These are phyloP conservation scores for Nitzschia sp. DNA, from an alignment of 108 stramenopile species.

Conservation along the genomic window DNA sequence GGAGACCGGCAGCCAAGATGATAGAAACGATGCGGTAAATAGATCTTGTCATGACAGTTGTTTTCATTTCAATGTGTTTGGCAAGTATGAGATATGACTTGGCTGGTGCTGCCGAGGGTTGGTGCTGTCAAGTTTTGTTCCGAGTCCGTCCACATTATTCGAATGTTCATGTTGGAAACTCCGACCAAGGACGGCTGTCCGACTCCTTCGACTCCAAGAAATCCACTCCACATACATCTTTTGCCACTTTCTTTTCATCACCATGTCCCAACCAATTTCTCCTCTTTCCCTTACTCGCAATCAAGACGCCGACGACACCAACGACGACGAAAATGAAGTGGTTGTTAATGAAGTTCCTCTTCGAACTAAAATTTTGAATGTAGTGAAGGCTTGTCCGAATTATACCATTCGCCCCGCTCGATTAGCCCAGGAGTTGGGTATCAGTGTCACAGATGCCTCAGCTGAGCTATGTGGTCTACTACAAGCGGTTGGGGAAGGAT, in stretches of 20 bases:
- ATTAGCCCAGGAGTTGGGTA: constrained; percentile 66
- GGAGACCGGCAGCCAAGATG: too few species aligned
- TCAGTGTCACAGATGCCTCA: constrained; percentile 73
- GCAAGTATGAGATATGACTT: too few species aligned
- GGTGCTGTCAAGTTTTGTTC: too few species aligned
- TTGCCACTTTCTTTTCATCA: not conserved
- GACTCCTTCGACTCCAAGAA: too few species aligned
- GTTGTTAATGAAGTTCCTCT: not conserved
- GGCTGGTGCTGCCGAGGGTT: too few species aligned
- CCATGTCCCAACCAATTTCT: not conserved
- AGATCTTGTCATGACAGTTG: too few species aligned
- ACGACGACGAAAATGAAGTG: not conserved
- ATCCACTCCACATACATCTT: too few species aligned
- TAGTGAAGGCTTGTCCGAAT: constrained; percentile 27
- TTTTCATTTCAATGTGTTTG: too few species aligned
- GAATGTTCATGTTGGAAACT: too few species aligned
- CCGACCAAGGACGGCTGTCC: too few species aligned
- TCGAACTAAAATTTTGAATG: constrained; percentile 27
- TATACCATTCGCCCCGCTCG: constrained; percentile 63
- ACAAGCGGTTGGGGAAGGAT: constrained; percentile 70
- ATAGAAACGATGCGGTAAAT: too few species aligned
- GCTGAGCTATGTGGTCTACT: constrained; percentile 77
- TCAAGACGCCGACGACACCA: constrained; percentile 15
- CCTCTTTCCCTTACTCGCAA: constrained; percentile 4
- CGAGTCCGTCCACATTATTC: too few species aligned